Base-by-base conservation (phyloP, 163 green algal genomes). In the Scenedesmus sp. region DNA sequence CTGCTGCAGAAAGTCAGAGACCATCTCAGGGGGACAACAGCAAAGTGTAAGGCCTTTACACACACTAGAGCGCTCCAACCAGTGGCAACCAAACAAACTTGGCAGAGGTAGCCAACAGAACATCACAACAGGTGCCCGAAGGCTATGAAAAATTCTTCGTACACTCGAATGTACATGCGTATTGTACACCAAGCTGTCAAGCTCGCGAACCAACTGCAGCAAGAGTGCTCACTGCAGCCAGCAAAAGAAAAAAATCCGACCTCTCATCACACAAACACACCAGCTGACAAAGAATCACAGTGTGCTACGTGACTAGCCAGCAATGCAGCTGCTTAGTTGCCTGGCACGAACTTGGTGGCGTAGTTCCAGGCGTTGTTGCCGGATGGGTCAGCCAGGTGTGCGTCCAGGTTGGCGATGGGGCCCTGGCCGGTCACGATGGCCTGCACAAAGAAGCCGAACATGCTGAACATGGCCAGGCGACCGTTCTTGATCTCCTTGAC, bases 401-500 rank as follows among this genome's bases (percentile, higher is more conserved):
- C 92, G 30, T 84, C 83, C 89, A 94, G 91, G 94, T 96, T 96
- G 81, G 92, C 85, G 68, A 96, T 94, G 83, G 94, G 94, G 92
- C 94, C 94, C 94, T 89, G 30, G 92, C 95, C 94, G 87, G 96
- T 98, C 18, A 97, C 95, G 73, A 96, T 95, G 86, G 95, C 96
- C 95, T 99, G 97, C 35, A 98, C 93, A 90, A 96, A 97, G 93
- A 97, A 97, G 83, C 97, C 97, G 81, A 98, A 95, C 92, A 97
- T 97, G 85, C 95, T 95, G 93, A 98, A 96, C 97, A 98, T 98
- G 84, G 97, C 97, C 85, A 99, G 89, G 89, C 89, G 89, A 51
- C 89, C 89, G 89, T 92, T 92, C 89, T 92, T 92, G 89, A 92
- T 92, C 89, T 92, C 89, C 89, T 92, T 92, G 51, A 92, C 89